Evolutionary conservation across 2,329 filamentous ascomycete species (phyloP).

Genomic region (Cladosporium phlei): DNA sequence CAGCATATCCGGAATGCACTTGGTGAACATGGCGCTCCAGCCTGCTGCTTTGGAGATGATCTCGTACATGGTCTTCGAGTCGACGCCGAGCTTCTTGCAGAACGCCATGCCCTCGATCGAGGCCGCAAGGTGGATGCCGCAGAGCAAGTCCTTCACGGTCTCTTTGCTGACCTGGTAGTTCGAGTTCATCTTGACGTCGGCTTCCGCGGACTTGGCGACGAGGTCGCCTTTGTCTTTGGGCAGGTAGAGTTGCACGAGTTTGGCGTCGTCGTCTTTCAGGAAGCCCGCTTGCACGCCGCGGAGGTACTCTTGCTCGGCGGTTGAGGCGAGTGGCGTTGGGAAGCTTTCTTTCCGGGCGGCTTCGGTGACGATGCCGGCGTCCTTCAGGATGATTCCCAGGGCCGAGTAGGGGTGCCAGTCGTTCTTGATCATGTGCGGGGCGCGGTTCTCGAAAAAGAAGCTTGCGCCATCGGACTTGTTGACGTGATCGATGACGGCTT

Average conservation of each 20-base stretch:
- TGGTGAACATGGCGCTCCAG: constrained; percentile 42
- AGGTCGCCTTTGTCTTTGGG: constrained; percentile 29
- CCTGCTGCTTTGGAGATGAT: constrained; percentile 47
- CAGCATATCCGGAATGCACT: constrained; percentile 32
- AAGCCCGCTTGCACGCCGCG: constrained; percentile 55
- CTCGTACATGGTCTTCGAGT: constrained; percentile 42
- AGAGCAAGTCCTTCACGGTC: constrained; percentile 38
- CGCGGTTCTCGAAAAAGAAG: constrained; percentile 57
- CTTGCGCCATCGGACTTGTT: constrained; percentile 38
- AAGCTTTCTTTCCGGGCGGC: constrained; percentile 56
- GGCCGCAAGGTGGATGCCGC: constrained; percentile 46
- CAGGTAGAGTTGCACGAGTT: constrained; percentile 52
- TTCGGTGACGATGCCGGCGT: constrained; percentile 61
- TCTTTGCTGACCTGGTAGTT: constrained; percentile 33
- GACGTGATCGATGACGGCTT: constrained; percentile 46
- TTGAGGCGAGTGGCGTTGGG: constrained; percentile 56
- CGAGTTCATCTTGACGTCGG: constrained; percentile 35
- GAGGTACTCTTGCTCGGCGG: constrained; percentile 63
- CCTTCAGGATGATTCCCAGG: constrained; percentile 45
- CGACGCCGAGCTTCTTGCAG: constrained; percentile 42
- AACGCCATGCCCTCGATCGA: constrained; percentile 47
- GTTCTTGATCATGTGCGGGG: constrained; percentile 49
- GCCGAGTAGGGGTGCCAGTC: constrained; percentile 46
- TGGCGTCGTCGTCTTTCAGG: constrained; percentile 51
- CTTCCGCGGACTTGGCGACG: constrained; percentile 30